phyloP scores from a whole-genome alignment of 768 basidiomycete genomes.

The Lactarius hengduanensis region DNA sequence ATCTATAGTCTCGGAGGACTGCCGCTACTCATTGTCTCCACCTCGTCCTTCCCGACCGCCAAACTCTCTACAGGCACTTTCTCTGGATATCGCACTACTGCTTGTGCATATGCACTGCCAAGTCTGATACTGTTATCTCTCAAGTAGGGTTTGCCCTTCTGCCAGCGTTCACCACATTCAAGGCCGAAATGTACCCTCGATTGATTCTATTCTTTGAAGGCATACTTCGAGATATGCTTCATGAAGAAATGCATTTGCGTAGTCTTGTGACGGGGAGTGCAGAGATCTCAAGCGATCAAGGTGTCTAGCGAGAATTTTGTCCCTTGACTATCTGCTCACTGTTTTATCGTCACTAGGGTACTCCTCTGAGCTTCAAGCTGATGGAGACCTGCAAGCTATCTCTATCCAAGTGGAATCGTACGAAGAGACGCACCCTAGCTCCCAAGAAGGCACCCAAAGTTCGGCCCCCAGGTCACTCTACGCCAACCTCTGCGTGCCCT shows the following conservation, averaged over 20 bases:
- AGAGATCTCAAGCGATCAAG: constrained; percentile 1
- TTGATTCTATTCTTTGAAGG: constrained; percentile 69
- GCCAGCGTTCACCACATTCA: constrained; percentile 74
- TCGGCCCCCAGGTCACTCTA: constrained; percentile 26
- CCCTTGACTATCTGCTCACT: constrained; percentile 1
- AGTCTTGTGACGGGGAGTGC: constrained; percentile 15
- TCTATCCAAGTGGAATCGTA: constrained; percentile 31
- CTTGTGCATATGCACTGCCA: constrained; percentile 55
- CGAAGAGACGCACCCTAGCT: constrained; percentile 7
- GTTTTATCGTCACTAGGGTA: constrained; percentile 1
- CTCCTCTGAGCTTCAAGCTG: constrained; percentile 1
- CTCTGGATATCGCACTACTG: constrained; percentile 69
- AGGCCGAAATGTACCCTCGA: constrained; percentile 56
- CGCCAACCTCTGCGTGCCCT: constrained; percentile 32
- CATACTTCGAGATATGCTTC: constrained; percentile 54
- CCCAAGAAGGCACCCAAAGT: constrained; percentile 30
- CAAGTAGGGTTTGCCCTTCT: constrained; percentile 67
- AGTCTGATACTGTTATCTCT: constrained; percentile 51
- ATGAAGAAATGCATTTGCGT: constrained; percentile 41
- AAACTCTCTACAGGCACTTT: constrained; percentile 69
- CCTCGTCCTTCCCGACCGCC: constrained; percentile 69
- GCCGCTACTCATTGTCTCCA: constrained; percentile 57
- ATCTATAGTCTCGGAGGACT: constrained; percentile 71
- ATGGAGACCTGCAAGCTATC: constrained; percentile 1
- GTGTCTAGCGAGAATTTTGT: constrained; percentile 4